Base-by-base conservation (phyloP, 2,329 filamentous ascomycete species). In the Sclerotinia spermophila region DNA sequence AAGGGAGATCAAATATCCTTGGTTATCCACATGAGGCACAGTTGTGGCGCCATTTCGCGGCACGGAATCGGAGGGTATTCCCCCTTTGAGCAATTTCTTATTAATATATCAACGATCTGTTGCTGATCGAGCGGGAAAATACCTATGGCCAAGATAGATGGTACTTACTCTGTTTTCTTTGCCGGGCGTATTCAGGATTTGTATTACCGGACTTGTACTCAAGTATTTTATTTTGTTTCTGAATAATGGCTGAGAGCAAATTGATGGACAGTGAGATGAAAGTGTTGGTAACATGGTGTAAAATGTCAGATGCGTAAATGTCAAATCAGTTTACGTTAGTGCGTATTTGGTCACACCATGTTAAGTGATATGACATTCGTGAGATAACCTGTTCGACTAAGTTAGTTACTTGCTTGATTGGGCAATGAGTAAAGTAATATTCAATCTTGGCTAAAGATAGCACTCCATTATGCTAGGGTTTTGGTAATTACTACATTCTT, bases 121-220 rank as follows among this genome's bases (percentile, higher is more conserved):
- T 30, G 44, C 27, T 51, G 35, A 65, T 42, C 35, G 17, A 24
- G 48, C 45, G 62, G 62, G 30, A 40, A 53, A 53, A 35, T 30
- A 40, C 11, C 33, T 53, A 30, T 35, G 35, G 62, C 45, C 33
- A 13, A 53, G 62, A 35, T 55, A 24, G 35, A 30, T 66, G 33
- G 27, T 21, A 30, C 33, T 40, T n/a, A 62, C 44, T 64, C n/a
- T 40, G n/a, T 40, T 40, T 53, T 66, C 30, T 53, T 40, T 30
- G 35, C 35, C 48, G 35, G 62, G 62, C 61, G 62, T 30, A 53
- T n/a, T 53, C 1, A 27, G 15, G 35, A 66, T 66, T 40, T 53
- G 33, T 66, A 53, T 42, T 30, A 53, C 62, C 45, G 62, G 45
- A 66, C 62, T 42, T 30, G 62, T 53, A 53, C 45, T 40, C 35